These are phyloP conservation scores for Colletotrichum sp. DNA, from an alignment of 2,329 filamentous ascomycete genomes.

Conservation along the genomic window DNA sequence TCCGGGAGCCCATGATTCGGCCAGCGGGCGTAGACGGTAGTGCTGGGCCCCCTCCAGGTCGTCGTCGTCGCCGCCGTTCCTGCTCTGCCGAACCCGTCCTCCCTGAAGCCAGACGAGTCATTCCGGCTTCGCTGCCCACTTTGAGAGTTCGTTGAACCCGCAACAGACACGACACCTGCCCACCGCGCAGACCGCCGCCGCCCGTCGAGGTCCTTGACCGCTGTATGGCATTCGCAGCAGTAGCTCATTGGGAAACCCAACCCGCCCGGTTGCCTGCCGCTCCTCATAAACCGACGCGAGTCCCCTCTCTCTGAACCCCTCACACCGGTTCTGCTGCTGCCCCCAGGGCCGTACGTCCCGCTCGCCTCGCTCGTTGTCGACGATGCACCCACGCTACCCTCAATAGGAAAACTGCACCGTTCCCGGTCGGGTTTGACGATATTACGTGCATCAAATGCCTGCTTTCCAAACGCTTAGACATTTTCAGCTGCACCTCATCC, in stretches of 20 bases:
- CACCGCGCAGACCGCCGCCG: not conserved
- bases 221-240: not conserved
- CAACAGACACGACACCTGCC: not conserved
- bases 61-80: not conserved
- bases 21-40: not conserved
- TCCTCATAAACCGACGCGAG: not conserved
- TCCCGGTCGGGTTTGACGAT: not conserved
- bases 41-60: not conserved
- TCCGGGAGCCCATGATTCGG: not conserved
- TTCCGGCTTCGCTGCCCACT: not conserved
- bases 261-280: not conserved
- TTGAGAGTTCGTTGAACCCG: not conserved
- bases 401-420: slow-evolving; percentile 4
- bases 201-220: not conserved
- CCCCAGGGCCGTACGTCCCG: not conserved
- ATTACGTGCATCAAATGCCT: slow-evolving; percentile 5
- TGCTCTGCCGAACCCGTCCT: not conserved
- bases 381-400: not conserved
- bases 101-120: not conserved
- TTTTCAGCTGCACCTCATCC: not conserved
- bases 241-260: not conserved
- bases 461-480: not conserved
- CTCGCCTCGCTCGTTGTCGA: not conserved
- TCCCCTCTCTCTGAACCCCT: not conserved
- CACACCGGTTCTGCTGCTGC: not conserved